Base-by-base conservation (phyloP, 495 filamentous ascomycete species). In the Penicillium paxilli region DNA sequence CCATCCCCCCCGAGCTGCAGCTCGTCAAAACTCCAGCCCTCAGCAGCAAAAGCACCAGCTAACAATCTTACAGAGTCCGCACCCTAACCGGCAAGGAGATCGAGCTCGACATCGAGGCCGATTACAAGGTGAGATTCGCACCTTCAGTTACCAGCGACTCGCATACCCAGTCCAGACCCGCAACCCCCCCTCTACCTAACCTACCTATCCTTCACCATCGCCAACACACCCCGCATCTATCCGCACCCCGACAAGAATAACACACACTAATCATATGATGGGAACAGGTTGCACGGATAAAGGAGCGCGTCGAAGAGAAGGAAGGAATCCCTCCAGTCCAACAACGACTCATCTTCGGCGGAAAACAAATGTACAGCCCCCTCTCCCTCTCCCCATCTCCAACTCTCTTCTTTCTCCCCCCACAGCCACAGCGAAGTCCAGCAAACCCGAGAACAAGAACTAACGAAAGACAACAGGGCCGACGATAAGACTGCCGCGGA, bases 11-110 rank as follows among this genome's bases (percentile, higher is more conserved):
- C 54, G n/a, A n/a, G n/a, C n/a, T n/a, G n/a, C n/a, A n/a, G n/a
- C n/a, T n/a, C n/a, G n/a, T n/a, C n/a, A n/a, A n/a, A n/a, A n/a
- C 16, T 44, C 35, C 12, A 14, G 16, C 35, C 47, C 51, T 55
- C 65, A 62, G 64, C 63, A 47, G 23, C 30, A 14, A 55, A 46
- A 44, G 10, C 32, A 37, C 20, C 30, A 42, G 44, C 58, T 67
- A 37, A 65, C 51, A 52, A 23, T 9, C 23, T 19, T n/a, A 26
- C 38, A 98, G 94, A 80, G 94, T 98, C 70, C 89, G 94, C 65
- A 98, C 94, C 62, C 85, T 98, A 51, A 98, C 94, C 47, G 95
- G 94, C 63, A 97, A 98, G 79, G 90, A 98, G 75, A 98, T 98
- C 74, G 92, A 96, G 76, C 84, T 98, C 50, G 92, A 98, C 69